Percentiles rank a stretch among this genome's conserved stretches.
These are phyloP conservation scores for Botrytis deweyae DNA, from an alignment of 2,329 filamentous ascomycete species.

Conservation along the genomic window DNA sequence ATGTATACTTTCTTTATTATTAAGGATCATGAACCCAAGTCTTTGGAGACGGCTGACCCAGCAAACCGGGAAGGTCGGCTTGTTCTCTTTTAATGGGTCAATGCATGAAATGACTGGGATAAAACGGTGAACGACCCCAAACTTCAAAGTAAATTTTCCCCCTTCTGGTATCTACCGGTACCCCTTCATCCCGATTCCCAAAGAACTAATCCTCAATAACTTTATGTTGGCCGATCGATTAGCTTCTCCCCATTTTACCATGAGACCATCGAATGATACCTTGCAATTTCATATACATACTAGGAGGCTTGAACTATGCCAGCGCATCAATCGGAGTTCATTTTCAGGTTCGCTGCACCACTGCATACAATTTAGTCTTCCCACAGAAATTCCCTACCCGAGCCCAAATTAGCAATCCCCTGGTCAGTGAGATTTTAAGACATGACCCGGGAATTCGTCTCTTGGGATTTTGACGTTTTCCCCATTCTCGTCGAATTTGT, in stretches of 20 bases:
- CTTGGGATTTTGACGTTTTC: conserved; percentile 19
- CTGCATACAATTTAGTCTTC: not conserved
- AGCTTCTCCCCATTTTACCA: not conserved
- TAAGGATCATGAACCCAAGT: conserved; percentile 1
- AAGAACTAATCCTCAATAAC: not conserved
- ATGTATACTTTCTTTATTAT: not conserved
- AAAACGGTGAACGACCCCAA: not conserved
- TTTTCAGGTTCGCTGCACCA: not conserved
- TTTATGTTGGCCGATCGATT: not conserved
- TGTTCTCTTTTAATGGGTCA: conserved; percentile 14
- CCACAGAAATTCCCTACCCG: conserved; percentile 7
- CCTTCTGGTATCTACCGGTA: not conserved
- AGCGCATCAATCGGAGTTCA: conserved; percentile 19
- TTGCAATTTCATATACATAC: not conserved
- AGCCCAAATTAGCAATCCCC: conserved; percentile 6
- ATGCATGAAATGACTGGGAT: conserved; percentile 22
- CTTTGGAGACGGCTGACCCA: conserved; percentile 22
- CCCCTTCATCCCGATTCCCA: not conserved
- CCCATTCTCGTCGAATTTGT: conserved; percentile 10
- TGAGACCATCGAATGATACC: not conserved
- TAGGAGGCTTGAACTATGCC: conserved; percentile 10
- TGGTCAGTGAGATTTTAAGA: conserved; percentile 20
- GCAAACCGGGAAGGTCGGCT: conserved; percentile 19
- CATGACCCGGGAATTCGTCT: conserved; percentile 21
- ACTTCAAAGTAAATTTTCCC: not conserved